Base-by-base conservation (phyloP, 306 rosid species). In the Ormosia emarginata region DNA sequence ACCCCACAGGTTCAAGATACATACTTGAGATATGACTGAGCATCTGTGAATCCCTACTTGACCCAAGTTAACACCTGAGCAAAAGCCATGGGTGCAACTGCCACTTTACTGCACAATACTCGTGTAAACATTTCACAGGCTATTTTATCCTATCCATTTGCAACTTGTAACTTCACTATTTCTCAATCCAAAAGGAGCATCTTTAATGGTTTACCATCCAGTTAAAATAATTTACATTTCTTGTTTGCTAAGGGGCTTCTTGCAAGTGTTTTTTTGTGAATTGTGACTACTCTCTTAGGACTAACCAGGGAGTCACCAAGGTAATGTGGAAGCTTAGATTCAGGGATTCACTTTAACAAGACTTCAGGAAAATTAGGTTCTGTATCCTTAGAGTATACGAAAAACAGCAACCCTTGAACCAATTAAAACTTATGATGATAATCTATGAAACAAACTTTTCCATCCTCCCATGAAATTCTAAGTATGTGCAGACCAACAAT, bases 351-450 rank as follows among this genome's bases (percentile, higher is more conserved):
- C 40, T 63, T 75, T 46, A 55, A 56, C 67, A 70, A 83, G 34
- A 82, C 39, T 39, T 17, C 43, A 52, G 72, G 44, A 30, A 44
- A 8, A 17, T 65, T 37, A 56, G 71, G 55, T 46, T 12, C 50
- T 46, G 55, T 61, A 61, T 44, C 17, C 14, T 3, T 37, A 11
- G 24, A 24, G 24, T 24, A 37, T 67, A 73, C 78, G 63, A 67
- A 85, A 81, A 77, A 29, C 47, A 77, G 10, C 46, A 56, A 73
- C 64, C 64, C 41, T 36, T 46, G 24, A 44, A 61, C 71, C 47
- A 46, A 17, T 32, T 17, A 66, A 62, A 56, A 13, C 36, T 32
- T 41, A n/a, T 9, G 4, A 71, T 36, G n/a, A 40, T n/a, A 79
- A 44, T 65, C 47, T 49, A 53, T 8, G 15, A 46, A 53, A 13